These are phyloP conservation scores for Aspergillus baeticus DNA, from an alignment of 495 filamentous ascomycete genomes.

Conservation along the genomic window DNA sequence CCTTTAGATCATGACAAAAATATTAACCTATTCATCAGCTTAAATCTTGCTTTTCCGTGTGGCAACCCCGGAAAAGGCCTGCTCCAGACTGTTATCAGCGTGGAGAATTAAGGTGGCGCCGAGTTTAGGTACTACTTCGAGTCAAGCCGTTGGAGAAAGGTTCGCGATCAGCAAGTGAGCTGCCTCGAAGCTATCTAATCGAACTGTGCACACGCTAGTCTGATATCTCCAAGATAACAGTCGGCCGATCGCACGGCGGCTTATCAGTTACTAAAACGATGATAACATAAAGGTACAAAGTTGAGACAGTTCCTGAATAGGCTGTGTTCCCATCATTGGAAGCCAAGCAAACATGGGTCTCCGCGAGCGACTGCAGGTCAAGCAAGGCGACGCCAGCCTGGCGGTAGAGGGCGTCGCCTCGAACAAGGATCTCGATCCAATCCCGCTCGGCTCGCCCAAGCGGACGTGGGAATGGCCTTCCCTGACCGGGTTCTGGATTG, in stretches of 20 bases:
- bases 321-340: too few relatives aligned
- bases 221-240: constrained; percentile 2
- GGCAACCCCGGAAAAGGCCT: background rate
- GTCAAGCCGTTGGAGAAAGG: background rate
- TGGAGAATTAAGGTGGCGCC: background rate
- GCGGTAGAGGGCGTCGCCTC: constrained; percentile 10
- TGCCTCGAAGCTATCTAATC: background rate
- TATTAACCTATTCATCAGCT: background rate
- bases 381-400: constrained; percentile 14
- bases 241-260: background rate
- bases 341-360: constrained; percentile 9
- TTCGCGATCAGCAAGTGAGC: background rate
- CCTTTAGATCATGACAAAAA: background rate
- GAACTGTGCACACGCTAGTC: too few relatives aligned
- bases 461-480: constrained; percentile 28
- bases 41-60: background rate
- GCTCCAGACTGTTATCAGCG: background rate
- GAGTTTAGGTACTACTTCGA: background rate
- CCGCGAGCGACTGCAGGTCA: constrained; percentile 16
- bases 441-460: constrained; percentile 17
- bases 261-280: background rate
- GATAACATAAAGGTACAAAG: background rate
- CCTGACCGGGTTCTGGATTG: constrained; percentile 28
- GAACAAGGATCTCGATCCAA: constrained; percentile 23
- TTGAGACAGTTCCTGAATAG: too few relatives aligned